Evolutionary conservation across 2,329 filamentous ascomycete species (phyloP).

Genomic region (Ceratocystis lukuohia): DNA sequence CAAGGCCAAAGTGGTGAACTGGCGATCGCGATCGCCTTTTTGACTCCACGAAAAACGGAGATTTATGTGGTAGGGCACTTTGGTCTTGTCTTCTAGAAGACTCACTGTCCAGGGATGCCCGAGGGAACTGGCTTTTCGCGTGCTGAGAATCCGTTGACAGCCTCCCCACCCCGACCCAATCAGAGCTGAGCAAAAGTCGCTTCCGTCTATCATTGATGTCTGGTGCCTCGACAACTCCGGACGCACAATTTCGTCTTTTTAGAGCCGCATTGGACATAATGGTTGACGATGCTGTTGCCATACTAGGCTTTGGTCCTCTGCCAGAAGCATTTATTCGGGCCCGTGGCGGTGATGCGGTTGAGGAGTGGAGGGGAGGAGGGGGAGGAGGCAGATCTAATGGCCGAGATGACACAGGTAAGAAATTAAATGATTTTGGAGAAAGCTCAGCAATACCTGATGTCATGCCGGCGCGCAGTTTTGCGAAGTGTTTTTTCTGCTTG

Average conservation of each 20-base stretch:
- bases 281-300: neutral
- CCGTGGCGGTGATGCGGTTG: neutral
- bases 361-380: neutral
- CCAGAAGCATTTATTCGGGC: neutral
- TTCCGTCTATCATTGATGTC: neutral
- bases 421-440: constrained; percentile 8
- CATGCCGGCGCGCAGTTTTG: constrained; percentile 18
- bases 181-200: neutral
- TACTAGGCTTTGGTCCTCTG: neutral
- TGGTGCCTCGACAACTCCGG: neutral
- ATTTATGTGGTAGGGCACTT: neutral
- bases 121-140: neutral
- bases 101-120: neutral
- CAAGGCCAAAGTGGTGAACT: neutral
- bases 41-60: constrained; percentile 7
- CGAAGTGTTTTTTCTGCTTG: constrained; percentile 30
- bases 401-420: neutral
- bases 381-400: neutral
- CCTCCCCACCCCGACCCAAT: constrained; percentile 9
- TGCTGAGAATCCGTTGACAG: too few relatives aligned
- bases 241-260: neutral
- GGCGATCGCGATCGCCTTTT: neutral
- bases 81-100: neutral
- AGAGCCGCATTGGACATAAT: neutral
- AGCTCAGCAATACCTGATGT: neutral